Percentiles rank a stretch among this genome's conserved stretches.
Evolutionary conservation across 2,329 filamentous ascomycete species (phyloP).

Genomic region (Rugonectria rugulosa): DNA sequence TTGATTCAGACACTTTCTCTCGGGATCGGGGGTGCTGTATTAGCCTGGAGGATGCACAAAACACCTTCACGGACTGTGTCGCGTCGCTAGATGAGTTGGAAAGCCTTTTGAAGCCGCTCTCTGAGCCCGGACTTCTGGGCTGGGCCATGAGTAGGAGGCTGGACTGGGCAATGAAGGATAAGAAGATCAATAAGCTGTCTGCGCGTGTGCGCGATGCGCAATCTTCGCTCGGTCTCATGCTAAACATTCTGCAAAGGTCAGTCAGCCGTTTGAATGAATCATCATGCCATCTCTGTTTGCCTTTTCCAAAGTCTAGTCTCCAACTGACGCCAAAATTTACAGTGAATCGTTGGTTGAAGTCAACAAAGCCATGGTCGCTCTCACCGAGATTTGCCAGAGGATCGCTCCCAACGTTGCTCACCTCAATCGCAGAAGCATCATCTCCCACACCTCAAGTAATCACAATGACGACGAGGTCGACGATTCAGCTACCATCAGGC

Average conservation of each 20-base stretch:
- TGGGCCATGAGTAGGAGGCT: slow-evolving; percentile 2
- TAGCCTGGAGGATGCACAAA: neutral
- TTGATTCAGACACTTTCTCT: neutral
- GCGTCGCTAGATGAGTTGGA: slow-evolving; percentile 2
- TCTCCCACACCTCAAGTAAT: neutral
- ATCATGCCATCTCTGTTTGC: neutral
- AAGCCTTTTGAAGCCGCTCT: neutral
- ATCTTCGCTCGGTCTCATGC: slow-evolving; percentile 1
- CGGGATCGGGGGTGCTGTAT: neutral
- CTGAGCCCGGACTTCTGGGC: neutral
- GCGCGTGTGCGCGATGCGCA: slow-evolving; percentile 8
- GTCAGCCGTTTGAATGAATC: neutral
- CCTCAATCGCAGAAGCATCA: slow-evolving; percentile 6
- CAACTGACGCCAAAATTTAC: neutral
- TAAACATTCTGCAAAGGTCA: slow-evolving; percentile 7
- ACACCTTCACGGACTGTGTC: slow-evolving; percentile 7
- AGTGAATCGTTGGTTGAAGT: slow-evolving; percentile 5
- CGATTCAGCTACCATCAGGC: slow-evolving; percentile 2
- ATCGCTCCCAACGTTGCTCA: slow-evolving; percentile 10
- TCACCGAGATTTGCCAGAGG: neutral
- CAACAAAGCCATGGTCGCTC: neutral
- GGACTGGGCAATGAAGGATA: slow-evolving; percentile 8
- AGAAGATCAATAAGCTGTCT: neutral
- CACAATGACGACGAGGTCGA: neutral
- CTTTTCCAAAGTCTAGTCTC: neutral